A percentile compares a stretch with the other conserved stretches of the same genome.
Conservation (phyloP, 2,329 filamentous ascomycete genomes). For the Fusarium drepaniforme region DNA sequence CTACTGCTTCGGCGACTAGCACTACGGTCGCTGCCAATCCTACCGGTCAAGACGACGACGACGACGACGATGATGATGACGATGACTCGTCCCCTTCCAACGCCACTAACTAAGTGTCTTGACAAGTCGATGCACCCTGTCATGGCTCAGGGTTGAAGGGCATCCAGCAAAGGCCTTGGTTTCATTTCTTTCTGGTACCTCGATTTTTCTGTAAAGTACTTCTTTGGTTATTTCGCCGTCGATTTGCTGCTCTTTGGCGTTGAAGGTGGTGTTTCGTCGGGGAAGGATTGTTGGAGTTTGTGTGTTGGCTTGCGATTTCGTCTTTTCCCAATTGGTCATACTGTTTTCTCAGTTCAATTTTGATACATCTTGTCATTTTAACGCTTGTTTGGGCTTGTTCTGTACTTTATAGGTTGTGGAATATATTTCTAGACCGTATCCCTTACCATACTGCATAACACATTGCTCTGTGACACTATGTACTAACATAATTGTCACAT, state of each 20-base stretch:
- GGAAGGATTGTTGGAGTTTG: neutral
- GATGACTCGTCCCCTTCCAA: neutral
- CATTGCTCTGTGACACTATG: neutral
- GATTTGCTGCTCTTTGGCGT: neutral
- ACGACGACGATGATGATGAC: neutral
- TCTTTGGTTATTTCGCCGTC: neutral
- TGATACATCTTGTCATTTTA: neutral
- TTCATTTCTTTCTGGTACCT: no score
- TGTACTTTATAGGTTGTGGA: neutral
- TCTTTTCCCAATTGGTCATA: neutral
- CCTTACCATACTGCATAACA: neutral
- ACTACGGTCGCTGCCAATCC: neutral
- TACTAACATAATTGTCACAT: neutral
- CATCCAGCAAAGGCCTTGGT: neutral
- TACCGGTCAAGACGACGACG: neutral
- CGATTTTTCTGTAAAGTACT: neutral
- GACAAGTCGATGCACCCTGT: neutral
- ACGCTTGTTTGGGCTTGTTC: neutral
- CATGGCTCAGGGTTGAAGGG: neutral
- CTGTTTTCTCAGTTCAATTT: neutral
- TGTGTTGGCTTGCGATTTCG: neutral
- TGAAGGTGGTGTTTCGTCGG: neutral
- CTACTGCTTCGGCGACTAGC: neutral
- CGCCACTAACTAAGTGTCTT: neutral
- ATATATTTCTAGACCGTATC: neutral